Base-by-base conservation (phyloP, 1,139 yeast species). In the Candida glucosophila region DNA sequence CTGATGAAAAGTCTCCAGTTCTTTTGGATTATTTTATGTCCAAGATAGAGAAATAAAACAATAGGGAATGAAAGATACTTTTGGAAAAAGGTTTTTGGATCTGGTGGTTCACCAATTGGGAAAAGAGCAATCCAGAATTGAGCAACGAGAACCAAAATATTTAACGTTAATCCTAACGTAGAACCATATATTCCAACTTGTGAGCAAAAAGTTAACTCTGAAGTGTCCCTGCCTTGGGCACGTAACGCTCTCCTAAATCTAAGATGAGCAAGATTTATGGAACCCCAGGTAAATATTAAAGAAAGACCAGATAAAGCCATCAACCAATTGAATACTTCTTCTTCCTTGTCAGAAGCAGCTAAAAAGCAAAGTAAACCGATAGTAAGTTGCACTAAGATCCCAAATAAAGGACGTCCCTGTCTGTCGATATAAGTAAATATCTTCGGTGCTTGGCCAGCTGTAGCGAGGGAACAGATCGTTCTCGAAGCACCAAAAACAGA, bases 231-330 rank as follows among this genome's bases (percentile, higher is more conserved):
- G 30, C 83, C 83, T 53, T 79, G 80, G 7, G 45, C 67, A 21
- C 53, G 51, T 59, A 85, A 64, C 2, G 93, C 95, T 28, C 64
- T 51, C 59, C 95, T 75, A 57, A 83, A 82, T 50, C 94, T 69
- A 33, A 85, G 60, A 40, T 77, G 93, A 40, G 85, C 75, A 29
- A 79, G 46, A 46, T 79, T 74, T 41, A 85, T 80, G 12, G 88
- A 74, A 20, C 74, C 74, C 93, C 94, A 83, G 5, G 92, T 80
- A 52, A 83, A 82, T 31, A 85, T 63, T 2, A 94, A 77, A 23
- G 92, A 78, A 36, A 83, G 70, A 32, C 93, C 92, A 10, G 94
- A 79, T 25, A 86, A 59, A 14, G 95, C 82, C 47, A 82, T 59
- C 44, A 85, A 59, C 95, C 95, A 85, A 39, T 60, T 62, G 52